These are phyloP conservation scores for Termitomyces sp. DNA, from an alignment of 768 basidiomycete genomes.

Conservation along the genomic window DNA sequence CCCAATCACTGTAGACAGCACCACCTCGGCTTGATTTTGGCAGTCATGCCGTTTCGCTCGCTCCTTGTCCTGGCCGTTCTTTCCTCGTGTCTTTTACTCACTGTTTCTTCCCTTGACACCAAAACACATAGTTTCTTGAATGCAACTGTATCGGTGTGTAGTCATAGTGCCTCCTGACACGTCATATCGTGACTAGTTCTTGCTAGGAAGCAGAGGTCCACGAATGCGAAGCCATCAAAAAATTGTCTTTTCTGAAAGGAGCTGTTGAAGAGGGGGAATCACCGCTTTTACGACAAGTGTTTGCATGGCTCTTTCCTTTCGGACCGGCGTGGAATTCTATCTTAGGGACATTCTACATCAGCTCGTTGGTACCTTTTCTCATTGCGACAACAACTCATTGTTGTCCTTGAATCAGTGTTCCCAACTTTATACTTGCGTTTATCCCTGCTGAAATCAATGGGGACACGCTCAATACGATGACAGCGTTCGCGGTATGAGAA, in stretches of 20 bases:
- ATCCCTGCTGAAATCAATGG: slow-evolving; percentile 85
- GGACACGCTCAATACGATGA: slow-evolving; percentile 89
- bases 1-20: neutral
- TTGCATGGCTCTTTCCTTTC: slow-evolving; percentile 82
- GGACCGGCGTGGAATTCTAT: slow-evolving; percentile 88
- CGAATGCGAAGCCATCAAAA: slow-evolving; percentile 32
- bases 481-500: slow-evolving; percentile 75
- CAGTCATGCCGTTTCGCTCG: slow-evolving; percentile 22
- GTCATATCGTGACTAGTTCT: neutral
- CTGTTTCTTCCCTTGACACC: neutral
- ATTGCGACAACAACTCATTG: slow-evolving; percentile 6
- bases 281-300: slow-evolving; percentile 73
- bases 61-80: slow-evolving; percentile 35
- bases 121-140: neutral
- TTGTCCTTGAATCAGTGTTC: slow-evolving; percentile 48
- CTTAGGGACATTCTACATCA: slow-evolving; percentile 92
- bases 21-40: neutral
- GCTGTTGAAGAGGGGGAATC: slow-evolving; percentile 60
- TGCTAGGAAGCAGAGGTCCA: slow-evolving; percentile 34
- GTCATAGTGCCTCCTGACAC: neutral
- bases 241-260: slow-evolving; percentile 53
- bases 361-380: slow-evolving; percentile 60
- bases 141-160: slow-evolving; percentile 14
- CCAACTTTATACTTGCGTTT: slow-evolving; percentile 92
- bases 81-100: slow-evolving; percentile 26